Base-by-base conservation (phyloP, 495 filamentous ascomycete genomes). In the Hypoxylon lienhwacheense region DNA sequence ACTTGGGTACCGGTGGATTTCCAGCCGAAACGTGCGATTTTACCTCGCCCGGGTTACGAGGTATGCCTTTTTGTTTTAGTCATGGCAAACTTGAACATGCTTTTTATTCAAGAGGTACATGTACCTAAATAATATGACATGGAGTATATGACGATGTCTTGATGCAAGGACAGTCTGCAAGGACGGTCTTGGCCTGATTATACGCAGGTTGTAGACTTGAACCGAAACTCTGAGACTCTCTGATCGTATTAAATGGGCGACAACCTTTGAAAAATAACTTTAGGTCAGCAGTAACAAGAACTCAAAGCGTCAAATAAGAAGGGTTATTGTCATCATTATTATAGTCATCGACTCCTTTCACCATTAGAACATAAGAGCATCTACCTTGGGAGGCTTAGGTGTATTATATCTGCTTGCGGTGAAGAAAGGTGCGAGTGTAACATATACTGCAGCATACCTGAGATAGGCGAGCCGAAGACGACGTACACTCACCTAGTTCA, bases 111-210 rank as follows among this genome's bases (percentile, higher is more conserved):
- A 7, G 28, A 31, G 28, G 28, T n/a, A 31, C 32, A n/a, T n/a
- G n/a, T n/a, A n/a, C n/a, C n/a, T n/a, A n/a, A n/a, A n/a, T n/a
- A n/a, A n/a, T n/a, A n/a, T n/a, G n/a, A n/a, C n/a, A n/a, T n/a
- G n/a, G n/a, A n/a, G 8, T 33, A 42, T 53, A 61, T 61, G 57
- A 61, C 57, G 57, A 53, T 35, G n/a, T 12, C 46, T 36, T 55
- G 50, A 54, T 50, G 50, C 14, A 33, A 59, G 25, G 15, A 40
- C 20, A 24, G 14, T 12, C 12, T n/a, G n/a, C n/a, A n/a, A n/a
- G 37, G 36, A 34, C 22, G 20, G 17, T 36, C 49, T 45, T 54
- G 35, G 49, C 43, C 44, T 28, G 10, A 22, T 11, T 45, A n/a
- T 35, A 24, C 32, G 19, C 15, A 48, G 26, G 31, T 35, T 37